Evolutionary conservation across 2,329 filamentous ascomycete genomes (phyloP).

Genomic region (Aspergillus ustus): DNA sequence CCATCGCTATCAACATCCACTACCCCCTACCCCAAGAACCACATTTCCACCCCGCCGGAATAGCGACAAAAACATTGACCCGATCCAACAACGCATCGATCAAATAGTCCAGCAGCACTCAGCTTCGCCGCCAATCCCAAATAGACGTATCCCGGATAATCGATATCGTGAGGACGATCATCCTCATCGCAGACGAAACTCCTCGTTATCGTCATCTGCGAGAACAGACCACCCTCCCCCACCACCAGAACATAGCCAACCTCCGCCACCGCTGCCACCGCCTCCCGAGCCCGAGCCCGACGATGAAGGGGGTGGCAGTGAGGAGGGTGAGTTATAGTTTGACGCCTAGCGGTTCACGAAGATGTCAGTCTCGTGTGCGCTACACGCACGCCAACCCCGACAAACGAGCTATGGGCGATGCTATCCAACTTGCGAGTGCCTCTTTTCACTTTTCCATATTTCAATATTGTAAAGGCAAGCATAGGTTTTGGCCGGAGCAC

Average conservation of each 20-base stretch:
- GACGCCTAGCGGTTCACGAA: not conserved
- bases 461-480: not conserved
- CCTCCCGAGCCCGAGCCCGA: constrained; percentile 25
- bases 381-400: not conserved
- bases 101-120: constrained; percentile 38
- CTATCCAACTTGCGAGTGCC: not conserved
- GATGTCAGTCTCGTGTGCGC: not conserved
- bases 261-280: constrained; percentile 18
- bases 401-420: not conserved
- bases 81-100: constrained; percentile 44
- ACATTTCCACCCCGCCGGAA: constrained; percentile 22
- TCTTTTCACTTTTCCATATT: not conserved
- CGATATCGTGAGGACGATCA: constrained; percentile 28
- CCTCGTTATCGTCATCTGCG: constrained; percentile 14
- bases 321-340: constrained; percentile 47
- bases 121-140: constrained; percentile 16
- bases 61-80: constrained; percentile 29
- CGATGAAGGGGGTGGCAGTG: constrained; percentile 45
- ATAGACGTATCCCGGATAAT: constrained; percentile 24
- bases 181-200: constrained; percentile 19
- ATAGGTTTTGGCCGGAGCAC: not conserved
- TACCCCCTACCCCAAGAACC: constrained; percentile 23
- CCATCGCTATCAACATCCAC: constrained; percentile 29
- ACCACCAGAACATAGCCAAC: constrained; percentile 13
- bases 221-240: constrained; percentile 12